Base-by-base conservation (phyloP, 805 yeast genomes). In the Saturnispora serradocipensis region DNA sequence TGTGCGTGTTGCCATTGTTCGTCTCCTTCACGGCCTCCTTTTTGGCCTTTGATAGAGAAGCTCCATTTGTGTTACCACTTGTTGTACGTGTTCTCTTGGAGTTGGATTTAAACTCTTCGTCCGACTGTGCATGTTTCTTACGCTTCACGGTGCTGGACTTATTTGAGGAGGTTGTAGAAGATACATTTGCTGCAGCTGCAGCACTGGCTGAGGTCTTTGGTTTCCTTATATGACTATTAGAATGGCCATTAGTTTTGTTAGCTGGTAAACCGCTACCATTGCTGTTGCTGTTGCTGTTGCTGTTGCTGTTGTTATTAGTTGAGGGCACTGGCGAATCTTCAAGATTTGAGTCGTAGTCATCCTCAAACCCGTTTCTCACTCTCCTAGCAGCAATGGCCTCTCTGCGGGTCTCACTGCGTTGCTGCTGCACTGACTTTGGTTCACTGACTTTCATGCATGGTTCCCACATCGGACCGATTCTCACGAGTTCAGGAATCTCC, bases 381-480 rank as follows among this genome's bases (percentile, higher is more conserved):
- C 82, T 84, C 58, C 80, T 82, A 2, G 97, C 97, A 2, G 96
- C 96, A 59, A 90, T 74, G 8, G 97, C 97, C 62, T 90, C 97
- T 54, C 98, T 76, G 57, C 97, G 75, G 46, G 58, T 78, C 69
- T 91, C 98, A 60, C 88, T 78, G 54, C 96, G 74, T 58, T 84
- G 83, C 39, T 85, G 75, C 56, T 87, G 93, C 0, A 84, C 84
- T 1, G 88, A 78, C 59, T 82, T 72, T 30, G 78, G 78, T 36
- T 75, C 64, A 53, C 75, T 72, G 9, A 79, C 66, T 42, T 83
- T 77, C 78, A 88, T 82, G n/a, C 97, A 97, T 1, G 97, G 96
- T 65, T 93, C 97, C 62, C 85, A 80, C 57, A 79, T 73, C 1
- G 87, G 86, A 0, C 97, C 97, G 36, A 80, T 74, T 57, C 93